Evolutionary conservation across 2,329 filamentous ascomycete species (phyloP).

Genomic region (Fusarium sp.): DNA sequence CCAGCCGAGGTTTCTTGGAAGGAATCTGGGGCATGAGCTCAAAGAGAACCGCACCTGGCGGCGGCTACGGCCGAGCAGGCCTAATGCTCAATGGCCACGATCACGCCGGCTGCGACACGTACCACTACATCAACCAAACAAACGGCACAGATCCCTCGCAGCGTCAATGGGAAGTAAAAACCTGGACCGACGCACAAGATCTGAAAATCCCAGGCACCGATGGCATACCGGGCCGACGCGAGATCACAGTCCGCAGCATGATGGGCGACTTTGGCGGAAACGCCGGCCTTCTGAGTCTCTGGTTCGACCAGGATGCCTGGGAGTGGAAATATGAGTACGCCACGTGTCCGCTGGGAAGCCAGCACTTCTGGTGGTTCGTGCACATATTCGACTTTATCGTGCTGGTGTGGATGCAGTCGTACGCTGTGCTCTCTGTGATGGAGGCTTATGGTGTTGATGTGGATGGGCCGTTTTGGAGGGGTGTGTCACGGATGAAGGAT

Average conservation of each 20-base stretch:
- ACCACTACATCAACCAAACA: slow-evolving; percentile 81
- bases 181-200: slow-evolving; percentile 59
- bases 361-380: slow-evolving; percentile 94
- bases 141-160: slow-evolving; percentile 54
- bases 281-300: slow-evolving; percentile 86
- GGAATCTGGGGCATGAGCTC: slow-evolving; percentile 84
- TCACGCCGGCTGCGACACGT: slow-evolving; percentile 91
- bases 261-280: slow-evolving; percentile 98
- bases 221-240: slow-evolving; percentile 75
- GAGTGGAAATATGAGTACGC: slow-evolving; percentile 87
- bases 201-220: slow-evolving; percentile 55
- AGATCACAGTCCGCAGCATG: slow-evolving; percentile 96
- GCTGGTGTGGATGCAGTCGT: slow-evolving; percentile 48
- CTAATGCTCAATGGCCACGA: slow-evolving; percentile 94
- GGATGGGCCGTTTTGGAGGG: slow-evolving; percentile 44
- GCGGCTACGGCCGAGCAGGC: slow-evolving; percentile 76
- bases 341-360: slow-evolving; percentile 82
- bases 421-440: slow-evolving; percentile 42
- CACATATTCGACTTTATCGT: slow-evolving; percentile 76
- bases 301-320: slow-evolving; percentile 80
- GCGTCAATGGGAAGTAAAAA: slow-evolving; percentile 62
- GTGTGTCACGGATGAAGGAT: slow-evolving; percentile 29
- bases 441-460: slow-evolving; percentile 51
- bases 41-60: slow-evolving; percentile 66
- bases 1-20: slow-evolving; percentile 81